These are phyloP conservation scores for Zymoseptoria passerinii DNA, from an alignment of 2,329 filamentous ascomycete genomes.

Conservation along the genomic window DNA sequence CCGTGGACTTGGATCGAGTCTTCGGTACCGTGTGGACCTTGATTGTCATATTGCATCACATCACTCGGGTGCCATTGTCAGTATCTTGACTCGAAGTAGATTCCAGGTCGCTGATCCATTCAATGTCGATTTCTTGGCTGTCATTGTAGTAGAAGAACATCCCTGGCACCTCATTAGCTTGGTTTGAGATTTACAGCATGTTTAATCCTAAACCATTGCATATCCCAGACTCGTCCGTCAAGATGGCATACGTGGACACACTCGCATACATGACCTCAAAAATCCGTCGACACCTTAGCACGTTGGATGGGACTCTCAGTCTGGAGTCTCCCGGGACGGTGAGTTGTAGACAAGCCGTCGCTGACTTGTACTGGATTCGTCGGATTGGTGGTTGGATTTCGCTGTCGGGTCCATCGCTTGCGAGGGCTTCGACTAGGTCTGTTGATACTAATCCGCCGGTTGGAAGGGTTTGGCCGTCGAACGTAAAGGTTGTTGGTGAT, in stretches of 20 bases:
- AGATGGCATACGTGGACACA: conserved; percentile 10
- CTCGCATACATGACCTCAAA: conserved; percentile 12
- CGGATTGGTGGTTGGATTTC: conserved; percentile 3
- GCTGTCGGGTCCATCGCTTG: not conserved
- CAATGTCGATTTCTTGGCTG: conserved; percentile 20
- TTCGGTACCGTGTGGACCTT: conserved; percentile 5
- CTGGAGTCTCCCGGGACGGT: conserved; percentile 11
- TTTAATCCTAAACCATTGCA: conserved; percentile 1
- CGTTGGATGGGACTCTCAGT: conserved; percentile 7
- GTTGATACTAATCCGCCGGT: not conserved
- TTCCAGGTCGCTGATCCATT: conserved; percentile 16
- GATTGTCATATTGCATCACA: conserved; percentile 18
- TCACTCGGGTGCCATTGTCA: conserved; percentile 5
- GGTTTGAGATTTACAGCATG: not conserved
- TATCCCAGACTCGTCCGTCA: conserved; percentile 2
- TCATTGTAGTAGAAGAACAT: conserved; percentile 18
- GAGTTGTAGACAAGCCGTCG: conserved; percentile 12
- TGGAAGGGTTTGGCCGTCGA: not conserved
- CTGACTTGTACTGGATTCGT: conserved; percentile 3
- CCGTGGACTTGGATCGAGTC: conserved; percentile 3
- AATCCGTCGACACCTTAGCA: conserved; percentile 10
- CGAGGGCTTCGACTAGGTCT: conserved; percentile 1
- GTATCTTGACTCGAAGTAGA: conserved; percentile 11
- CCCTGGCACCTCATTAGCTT: conserved; percentile 5
- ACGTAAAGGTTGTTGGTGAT: not conserved